Evolutionary conservation across 768 basidiomycete species (phyloP).

Genomic region (Calocybe indica): DNA sequence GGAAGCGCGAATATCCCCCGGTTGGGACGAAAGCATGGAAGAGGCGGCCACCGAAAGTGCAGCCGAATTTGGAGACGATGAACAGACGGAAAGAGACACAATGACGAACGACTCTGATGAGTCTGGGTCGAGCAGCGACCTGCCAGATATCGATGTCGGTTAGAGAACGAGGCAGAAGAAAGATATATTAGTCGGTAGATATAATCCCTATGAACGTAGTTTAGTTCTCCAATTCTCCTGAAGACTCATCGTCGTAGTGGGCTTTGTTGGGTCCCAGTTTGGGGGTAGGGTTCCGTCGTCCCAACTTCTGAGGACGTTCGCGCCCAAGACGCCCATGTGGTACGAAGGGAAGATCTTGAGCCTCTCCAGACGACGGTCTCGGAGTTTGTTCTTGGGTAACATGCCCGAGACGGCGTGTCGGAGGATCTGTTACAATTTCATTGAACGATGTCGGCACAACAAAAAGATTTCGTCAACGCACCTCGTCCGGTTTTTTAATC

Average conservation of each 20-base stretch:
- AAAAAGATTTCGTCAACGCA: constrained; percentile 23
- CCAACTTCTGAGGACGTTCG: constrained; percentile 79
- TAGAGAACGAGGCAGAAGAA: too few relatives aligned
- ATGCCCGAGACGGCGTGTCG: constrained; percentile 95
- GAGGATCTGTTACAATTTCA: constrained; percentile 61
- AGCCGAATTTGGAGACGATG: too few relatives aligned
- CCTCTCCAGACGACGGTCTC: constrained; percentile 82
- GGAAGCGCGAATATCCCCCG: too few relatives aligned
- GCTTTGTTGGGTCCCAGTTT: constrained; percentile 35
- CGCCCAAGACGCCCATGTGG: constrained; percentile 70
- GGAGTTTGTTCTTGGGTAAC: constrained; percentile 96
- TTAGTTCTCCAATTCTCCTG: constrained; percentile 23
- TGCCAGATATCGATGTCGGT: too few relatives aligned
- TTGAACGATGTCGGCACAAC: background rate
- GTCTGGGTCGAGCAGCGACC: too few relatives aligned
- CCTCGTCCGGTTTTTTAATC: constrained; percentile 84
- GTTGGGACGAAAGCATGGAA: too few relatives aligned
- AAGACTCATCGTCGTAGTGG: constrained; percentile 34
- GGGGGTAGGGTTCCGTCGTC: constrained; percentile 69
- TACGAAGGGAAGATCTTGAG: constrained; percentile 83
- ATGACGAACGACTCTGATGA: too few relatives aligned
- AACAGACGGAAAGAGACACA: too few relatives aligned
- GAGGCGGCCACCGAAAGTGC: too few relatives aligned
- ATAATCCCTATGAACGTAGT: too few relatives aligned
- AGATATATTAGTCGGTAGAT: too few relatives aligned